These are phyloP conservation scores for Xylaria flabelliformis DNA, from an alignment of 495 filamentous ascomycete genomes.

Conservation along the genomic window DNA sequence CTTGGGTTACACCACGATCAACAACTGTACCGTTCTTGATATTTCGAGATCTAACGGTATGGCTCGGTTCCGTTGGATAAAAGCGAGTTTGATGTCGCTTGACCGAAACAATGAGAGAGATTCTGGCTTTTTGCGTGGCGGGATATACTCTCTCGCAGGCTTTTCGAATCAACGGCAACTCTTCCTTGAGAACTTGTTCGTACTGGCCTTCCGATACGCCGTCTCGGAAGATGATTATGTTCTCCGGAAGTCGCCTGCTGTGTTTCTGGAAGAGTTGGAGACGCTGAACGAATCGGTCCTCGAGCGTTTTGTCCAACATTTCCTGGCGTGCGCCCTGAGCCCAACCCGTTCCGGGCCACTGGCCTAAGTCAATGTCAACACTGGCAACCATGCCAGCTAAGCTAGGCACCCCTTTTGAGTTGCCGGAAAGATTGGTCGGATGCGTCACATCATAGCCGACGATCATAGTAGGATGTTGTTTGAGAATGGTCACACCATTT, in stretches of 20 bases:
- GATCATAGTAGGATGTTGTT: slow-evolving; percentile 70
- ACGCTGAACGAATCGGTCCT: slow-evolving; percentile 62
- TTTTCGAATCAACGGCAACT: slow-evolving; percentile 49
- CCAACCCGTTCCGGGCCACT: slow-evolving; percentile 72
- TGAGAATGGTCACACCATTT: slow-evolving; percentile 59
- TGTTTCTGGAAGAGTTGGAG: slow-evolving; percentile 66
- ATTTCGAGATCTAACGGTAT: slow-evolving; percentile 62
- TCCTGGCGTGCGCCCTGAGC: slow-evolving; percentile 63
- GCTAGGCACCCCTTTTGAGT: slow-evolving; percentile 61
- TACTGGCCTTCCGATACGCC: slow-evolving; percentile 92
- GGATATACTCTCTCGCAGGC: slow-evolving; percentile 68
- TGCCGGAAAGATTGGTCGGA: slow-evolving; percentile 72
- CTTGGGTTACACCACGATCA: slow-evolving; percentile 82
- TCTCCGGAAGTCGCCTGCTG: slow-evolving; percentile 64
- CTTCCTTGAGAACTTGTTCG: slow-evolving; percentile 61
- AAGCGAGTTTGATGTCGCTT: slow-evolving; percentile 94
- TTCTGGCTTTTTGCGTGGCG: slow-evolving; percentile 55
- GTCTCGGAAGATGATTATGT: slow-evolving; percentile 88
- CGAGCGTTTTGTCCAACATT: slow-evolving; percentile 65
- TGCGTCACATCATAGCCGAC: slow-evolving; percentile 90
- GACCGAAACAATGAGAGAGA: slow-evolving; percentile 72
- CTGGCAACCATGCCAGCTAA: slow-evolving; percentile 80
- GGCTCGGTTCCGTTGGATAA: slow-evolving; percentile 63
- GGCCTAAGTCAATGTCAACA: slow-evolving; percentile 63
- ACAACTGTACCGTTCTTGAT: slow-evolving; percentile 80